Conservation (phyloP, 2,329 filamentous ascomycete species). For the Microsporum canis region DNA sequence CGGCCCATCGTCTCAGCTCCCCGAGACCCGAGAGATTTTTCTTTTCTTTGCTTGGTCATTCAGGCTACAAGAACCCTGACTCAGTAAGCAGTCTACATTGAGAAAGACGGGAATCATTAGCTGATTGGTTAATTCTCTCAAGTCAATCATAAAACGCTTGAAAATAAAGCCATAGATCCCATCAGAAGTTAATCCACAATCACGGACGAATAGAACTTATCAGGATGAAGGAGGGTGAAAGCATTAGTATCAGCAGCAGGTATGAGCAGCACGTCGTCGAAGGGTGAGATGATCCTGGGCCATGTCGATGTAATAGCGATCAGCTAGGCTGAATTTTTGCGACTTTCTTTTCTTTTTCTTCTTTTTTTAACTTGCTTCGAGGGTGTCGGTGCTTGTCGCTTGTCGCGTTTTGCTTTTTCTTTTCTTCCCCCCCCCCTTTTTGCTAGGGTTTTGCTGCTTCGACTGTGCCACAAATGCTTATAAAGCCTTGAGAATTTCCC, state of each 20-base stretch:
- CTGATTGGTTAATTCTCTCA: constrained; percentile 22
- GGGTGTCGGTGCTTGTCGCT: background rate
- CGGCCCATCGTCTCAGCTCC: background rate
- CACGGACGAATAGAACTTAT: background rate
- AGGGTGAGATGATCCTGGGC: background rate
- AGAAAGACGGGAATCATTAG: constrained; percentile 17
- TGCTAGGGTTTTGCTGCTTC: background rate
- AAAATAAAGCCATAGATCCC: background rate
- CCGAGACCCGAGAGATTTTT: background rate
- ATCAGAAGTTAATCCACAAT: background rate
- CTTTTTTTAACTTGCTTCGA: background rate
- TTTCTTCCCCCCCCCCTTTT: too few relatives aligned
- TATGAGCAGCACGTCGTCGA: background rate
- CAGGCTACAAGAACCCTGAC: constrained; percentile 36
- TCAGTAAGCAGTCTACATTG: constrained; percentile 37
- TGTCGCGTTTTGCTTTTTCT: background rate
- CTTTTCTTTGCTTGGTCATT: background rate
- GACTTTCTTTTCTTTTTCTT: background rate
- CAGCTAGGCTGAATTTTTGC: background rate
- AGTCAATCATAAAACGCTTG: constrained; percentile 3
- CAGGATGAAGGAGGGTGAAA: background rate
- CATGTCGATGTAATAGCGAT: background rate
- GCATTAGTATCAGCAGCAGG: background rate
- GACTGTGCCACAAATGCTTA: background rate
- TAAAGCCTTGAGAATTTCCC: background rate